Evolutionary conservation across 768 basidiomycete species (phyloP).

Genomic region (Dacryopinax primogenitus): DNA sequence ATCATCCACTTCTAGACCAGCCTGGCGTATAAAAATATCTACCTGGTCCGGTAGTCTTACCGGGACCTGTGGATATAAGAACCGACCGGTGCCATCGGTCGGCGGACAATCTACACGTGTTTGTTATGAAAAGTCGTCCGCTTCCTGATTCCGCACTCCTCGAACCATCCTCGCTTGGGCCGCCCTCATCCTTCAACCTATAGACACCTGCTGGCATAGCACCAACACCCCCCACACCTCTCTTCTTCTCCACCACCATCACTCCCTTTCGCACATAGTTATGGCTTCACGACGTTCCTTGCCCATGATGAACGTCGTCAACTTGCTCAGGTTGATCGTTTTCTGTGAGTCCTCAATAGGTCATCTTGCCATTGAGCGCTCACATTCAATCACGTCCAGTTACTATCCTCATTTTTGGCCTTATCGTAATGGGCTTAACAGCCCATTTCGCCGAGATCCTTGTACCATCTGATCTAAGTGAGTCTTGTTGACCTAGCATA

Average conservation of each 20-base stretch:
- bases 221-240: background rate
- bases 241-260: background rate
- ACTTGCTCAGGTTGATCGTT: conserved; percentile 1
- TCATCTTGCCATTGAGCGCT: background rate
- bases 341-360: background rate
- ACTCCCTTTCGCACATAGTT: background rate
- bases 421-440: background rate
- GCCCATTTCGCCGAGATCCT: conserved; percentile 7
- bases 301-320: background rate
- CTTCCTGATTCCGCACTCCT: background rate
- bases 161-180: conserved; percentile 3
- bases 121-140: background rate
- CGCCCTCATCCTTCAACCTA: conserved; percentile 1
- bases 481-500: background rate
- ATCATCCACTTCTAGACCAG: too few species aligned
- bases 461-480: conserved; percentile 4
- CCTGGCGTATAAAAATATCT: too few species aligned
- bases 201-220: background rate
- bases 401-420: conserved; percentile 6
- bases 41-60: too few species aligned
- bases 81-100: background rate
- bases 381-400: background rate
- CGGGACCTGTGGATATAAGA: too few species aligned
- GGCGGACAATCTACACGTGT: conserved; percentile 2
- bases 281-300: conserved; percentile 6